Conservation (phyloP, 2,329 filamentous ascomycete genomes). For the Epichloe coenophiala region DNA sequence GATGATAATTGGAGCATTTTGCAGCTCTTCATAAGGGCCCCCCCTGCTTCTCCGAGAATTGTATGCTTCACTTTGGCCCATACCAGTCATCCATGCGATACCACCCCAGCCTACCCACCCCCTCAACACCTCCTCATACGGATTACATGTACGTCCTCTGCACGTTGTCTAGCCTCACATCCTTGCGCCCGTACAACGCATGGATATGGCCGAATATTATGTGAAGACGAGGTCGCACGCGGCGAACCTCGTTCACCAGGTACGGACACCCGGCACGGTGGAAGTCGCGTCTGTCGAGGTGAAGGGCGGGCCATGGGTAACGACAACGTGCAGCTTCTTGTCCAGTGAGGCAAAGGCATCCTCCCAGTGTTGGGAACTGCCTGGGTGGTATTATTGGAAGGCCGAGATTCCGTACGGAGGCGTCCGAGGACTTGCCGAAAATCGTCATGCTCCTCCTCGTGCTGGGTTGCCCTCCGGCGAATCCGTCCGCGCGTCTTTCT, state of each 20-base stretch:
- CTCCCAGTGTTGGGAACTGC: conserved; percentile 6
- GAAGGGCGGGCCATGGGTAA: conserved; percentile 15
- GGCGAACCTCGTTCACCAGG: conserved; percentile 9
- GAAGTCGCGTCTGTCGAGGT: conserved; percentile 13
- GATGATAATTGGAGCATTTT: neutral
- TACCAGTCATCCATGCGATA: conserved; percentile 8
- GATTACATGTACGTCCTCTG: neutral
- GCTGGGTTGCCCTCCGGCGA: neutral
- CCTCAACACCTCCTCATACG: conserved; percentile 9
- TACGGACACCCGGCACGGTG: conserved; percentile 12
- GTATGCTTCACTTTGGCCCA: neutral
- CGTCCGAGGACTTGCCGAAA: conserved; percentile 14
- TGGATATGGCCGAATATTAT: conserved; percentile 17
- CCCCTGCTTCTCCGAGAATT: neutral
- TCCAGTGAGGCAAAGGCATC: conserved; percentile 1
- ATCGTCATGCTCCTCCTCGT: conserved; percentile 5
- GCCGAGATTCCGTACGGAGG: conserved; percentile 11
- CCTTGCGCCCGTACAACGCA: conserved; percentile 10
- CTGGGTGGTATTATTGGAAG: conserved; percentile 11
- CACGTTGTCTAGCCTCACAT: conserved; percentile 9
- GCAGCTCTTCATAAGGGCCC: conserved; percentile 1
- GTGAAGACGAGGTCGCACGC: conserved; percentile 8
- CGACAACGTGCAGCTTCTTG: conserved; percentile 9
- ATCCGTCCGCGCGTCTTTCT: neutral
- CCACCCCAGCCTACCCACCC: conserved; percentile 11